phyloP scores from a whole-genome alignment of 768 basidiomycete genomes.

The Macrolepiota dolichaula region DNA sequence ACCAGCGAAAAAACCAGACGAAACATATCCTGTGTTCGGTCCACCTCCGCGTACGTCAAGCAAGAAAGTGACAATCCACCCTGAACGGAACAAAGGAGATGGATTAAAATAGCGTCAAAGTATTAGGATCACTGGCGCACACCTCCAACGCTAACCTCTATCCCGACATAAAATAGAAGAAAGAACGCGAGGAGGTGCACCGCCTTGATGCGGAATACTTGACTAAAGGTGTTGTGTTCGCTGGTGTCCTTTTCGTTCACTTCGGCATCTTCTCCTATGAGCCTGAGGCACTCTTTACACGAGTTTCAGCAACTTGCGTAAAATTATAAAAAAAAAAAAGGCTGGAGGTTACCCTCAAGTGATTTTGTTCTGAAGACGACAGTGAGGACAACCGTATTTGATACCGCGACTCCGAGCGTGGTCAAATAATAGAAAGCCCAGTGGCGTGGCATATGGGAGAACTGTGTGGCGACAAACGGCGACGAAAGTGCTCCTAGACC shows the following conservation, averaged over 20 bases:
- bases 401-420: conserved; percentile 62
- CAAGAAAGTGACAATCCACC: conserved; percentile 37
- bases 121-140: too few species aligned
- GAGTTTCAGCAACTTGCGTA: conserved; percentile 1
- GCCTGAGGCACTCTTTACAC: conserved; percentile 44
- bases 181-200: conserved; percentile 66
- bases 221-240: conserved; percentile 39
- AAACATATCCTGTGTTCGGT: conserved; percentile 46
- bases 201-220: conserved; percentile 47
- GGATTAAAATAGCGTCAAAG: too few species aligned
- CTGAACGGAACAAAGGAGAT: too few species aligned
- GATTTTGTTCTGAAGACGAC: conserved; percentile 63
- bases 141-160: conserved; percentile 59
- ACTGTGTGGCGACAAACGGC: conserved; percentile 83
- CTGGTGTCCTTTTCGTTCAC: conserved; percentile 33
- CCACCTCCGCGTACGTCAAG: conserved; percentile 33
- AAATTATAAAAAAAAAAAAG: background rate
- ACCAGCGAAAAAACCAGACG: conserved; percentile 53
- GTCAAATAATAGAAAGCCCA: conserved; percentile 82
- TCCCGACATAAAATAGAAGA: conserved; percentile 63
- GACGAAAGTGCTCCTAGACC: conserved; percentile 64
- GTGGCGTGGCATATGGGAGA: conserved; percentile 46
- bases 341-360: conserved; percentile 52
- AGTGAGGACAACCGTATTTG: conserved; percentile 50
- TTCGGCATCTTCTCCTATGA: conserved; percentile 44